A percentile compares a stretch with the other conserved stretches of the same genome.
phyloP scores from a whole-genome alignment of 2,329 filamentous ascomycete species.

The Aspergillus sp. region DNA sequence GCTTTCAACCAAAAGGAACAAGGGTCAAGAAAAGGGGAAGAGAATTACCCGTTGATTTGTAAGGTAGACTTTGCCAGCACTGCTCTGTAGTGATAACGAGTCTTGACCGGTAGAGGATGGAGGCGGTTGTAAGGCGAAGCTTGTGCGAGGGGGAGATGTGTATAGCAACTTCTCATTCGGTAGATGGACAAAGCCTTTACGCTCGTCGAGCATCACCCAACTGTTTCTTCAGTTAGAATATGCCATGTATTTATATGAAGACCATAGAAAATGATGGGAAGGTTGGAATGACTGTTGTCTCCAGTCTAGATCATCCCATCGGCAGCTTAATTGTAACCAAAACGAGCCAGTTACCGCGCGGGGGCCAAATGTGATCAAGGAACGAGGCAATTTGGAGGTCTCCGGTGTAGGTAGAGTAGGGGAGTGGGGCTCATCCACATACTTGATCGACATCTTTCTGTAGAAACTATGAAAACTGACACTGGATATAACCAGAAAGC shows the following conservation, averaged over 20 bases:
- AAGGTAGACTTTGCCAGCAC: slow-evolving; percentile 73
- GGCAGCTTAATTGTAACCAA: not conserved
- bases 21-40: slow-evolving; percentile 9
- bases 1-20: not conserved
- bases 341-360: not conserved
- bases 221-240: slow-evolving; percentile 42
- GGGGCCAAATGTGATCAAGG: not conserved
- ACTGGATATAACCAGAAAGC: not conserved
- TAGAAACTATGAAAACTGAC: not conserved
- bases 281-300: not conserved
- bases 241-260: not conserved
- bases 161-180: slow-evolving; percentile 80
- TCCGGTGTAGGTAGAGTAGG: not conserved
- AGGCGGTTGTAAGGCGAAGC: slow-evolving; percentile 70
- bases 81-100: slow-evolving; percentile 69
- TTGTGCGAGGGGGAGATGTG: slow-evolving; percentile 76
- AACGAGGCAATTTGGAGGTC: not conserved
- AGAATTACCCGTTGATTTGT: slow-evolving; percentile 76
- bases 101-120: slow-evolving; percentile 64
- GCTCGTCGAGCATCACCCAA: slow-evolving; percentile 89
- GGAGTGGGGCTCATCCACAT: slow-evolving; percentile 23
- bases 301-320: not conserved
- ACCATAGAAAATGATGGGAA: not conserved
- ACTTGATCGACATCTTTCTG: slow-evolving; percentile 44
- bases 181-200: slow-evolving; percentile 74